Conservation (phyloP, 176 grass and related monocot species). For the Tillandsia fasciculata region DNA sequence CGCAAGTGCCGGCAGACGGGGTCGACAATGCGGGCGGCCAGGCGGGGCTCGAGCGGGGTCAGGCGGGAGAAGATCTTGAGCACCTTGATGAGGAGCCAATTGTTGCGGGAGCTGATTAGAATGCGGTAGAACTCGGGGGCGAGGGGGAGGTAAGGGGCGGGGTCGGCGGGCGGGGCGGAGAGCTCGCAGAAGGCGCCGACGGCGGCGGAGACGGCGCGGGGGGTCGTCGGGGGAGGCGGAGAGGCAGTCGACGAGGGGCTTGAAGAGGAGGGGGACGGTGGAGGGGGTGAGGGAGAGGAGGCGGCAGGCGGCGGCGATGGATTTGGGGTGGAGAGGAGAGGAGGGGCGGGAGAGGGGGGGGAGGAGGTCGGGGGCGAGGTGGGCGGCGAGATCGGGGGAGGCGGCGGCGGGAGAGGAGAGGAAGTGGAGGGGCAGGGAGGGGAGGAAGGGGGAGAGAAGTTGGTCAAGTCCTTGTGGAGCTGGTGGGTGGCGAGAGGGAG, state of each 20-base stretch:
- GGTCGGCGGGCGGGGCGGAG: constrained; percentile 49
- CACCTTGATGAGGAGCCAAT: constrained; percentile 90
- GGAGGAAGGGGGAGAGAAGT: constrained; percentile 30
- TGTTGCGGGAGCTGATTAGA: constrained; percentile 54
- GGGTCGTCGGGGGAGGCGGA: constrained; percentile 37
- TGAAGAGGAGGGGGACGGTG: constrained; percentile 62
- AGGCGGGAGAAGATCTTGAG: constrained; percentile 80
- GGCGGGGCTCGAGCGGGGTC: constrained; percentile 56
- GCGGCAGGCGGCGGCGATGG: constrained; percentile 45
- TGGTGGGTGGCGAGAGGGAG: constrained; percentile 74
- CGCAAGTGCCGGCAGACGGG: constrained; percentile 64
- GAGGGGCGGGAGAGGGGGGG: constrained; percentile 42
- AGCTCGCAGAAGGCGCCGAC: constrained; percentile 83
- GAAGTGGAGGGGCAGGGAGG: constrained; percentile 58
- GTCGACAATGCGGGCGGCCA: constrained; percentile 53
- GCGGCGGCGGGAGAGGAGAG: constrained; percentile 46
- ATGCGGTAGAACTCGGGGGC: constrained; percentile 71
- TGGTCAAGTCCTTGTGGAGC: constrained; percentile 75
- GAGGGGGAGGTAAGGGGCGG: constrained; percentile 63
- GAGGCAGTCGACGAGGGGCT: constrained; percentile 78
- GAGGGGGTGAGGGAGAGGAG: constrained; percentile 48
- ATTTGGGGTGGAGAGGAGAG: constrained; percentile 34
- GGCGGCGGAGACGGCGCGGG: constrained; percentile 46
- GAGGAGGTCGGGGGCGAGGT: constrained; percentile 65
- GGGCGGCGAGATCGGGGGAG: constrained; percentile 48